Percentiles rank a stretch among this genome's conserved stretches.
phyloP scores from a whole-genome alignment of 495 filamentous ascomycete genomes.

The Penicillium samsonianum region DNA sequence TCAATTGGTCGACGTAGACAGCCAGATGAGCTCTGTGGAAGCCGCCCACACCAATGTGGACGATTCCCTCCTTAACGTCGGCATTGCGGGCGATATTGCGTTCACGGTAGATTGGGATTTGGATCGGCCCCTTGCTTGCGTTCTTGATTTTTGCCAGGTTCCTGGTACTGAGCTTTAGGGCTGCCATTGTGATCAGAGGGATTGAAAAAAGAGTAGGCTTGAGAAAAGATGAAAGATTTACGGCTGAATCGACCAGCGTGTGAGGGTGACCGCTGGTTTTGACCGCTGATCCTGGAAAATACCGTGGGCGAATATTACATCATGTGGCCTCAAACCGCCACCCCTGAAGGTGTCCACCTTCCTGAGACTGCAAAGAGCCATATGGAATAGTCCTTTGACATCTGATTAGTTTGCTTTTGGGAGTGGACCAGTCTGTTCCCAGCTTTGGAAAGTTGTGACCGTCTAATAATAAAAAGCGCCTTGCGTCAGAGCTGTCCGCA shows the following conservation, averaged over 20 bases:
- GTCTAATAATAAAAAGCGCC: neutral
- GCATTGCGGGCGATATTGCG: slow-evolving; percentile 38
- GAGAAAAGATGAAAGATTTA: neutral
- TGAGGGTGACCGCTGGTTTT: slow-evolving; percentile 22
- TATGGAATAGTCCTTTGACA: neutral
- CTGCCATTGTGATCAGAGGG: slow-evolving; percentile 35
- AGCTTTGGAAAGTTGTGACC: neutral
- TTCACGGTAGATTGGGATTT: slow-evolving; percentile 37
- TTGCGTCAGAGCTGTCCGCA: slow-evolving; percentile 5
- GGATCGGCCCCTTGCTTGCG: slow-evolving; percentile 29
- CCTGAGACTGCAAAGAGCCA: neutral
- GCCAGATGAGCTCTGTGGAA: slow-evolving; percentile 54
- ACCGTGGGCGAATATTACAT: slow-evolving; percentile 17
- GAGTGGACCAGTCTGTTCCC: neutral
- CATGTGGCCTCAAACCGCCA: slow-evolving; percentile 16
- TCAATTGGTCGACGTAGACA: slow-evolving; percentile 48
- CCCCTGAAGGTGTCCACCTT: neutral
- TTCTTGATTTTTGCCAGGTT: slow-evolving; percentile 41
- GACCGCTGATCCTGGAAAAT: slow-evolving; percentile 16
- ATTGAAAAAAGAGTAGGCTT: neutral
- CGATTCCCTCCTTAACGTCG: slow-evolving; percentile 52
- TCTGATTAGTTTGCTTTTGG: neutral
- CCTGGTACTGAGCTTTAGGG: slow-evolving; percentile 43
- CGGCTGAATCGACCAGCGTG: neutral
- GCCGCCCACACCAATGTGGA: slow-evolving; percentile 51